Evolutionary conservation across 352 stramenopile genomes (phyloP), one percentile per base, ranked within the genome.

Genomic region (Globisporangium lucens): DNA sequence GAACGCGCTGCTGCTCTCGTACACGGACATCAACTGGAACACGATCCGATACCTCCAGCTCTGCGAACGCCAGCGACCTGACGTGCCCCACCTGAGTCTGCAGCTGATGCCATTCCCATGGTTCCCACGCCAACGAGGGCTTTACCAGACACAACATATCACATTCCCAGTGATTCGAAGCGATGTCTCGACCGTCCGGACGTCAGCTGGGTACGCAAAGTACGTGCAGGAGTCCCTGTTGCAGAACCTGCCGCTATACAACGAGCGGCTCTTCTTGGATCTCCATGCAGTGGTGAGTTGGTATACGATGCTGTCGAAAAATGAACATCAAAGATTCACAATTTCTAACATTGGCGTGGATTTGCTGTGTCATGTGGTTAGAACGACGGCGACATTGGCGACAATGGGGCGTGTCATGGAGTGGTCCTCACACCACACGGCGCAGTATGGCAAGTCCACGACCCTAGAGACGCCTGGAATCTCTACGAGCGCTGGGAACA

Each of bases 11-110:
- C 63, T 95, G 22, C 75, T 95, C 1, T 89, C 81, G 30, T 90
- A 90, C 75, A 94, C 83, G 0, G 89, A 95, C 69, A 84, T 95
- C 63, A 85, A 94, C 61, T 94, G 89, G 82, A 96, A 94, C 61
- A 74, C 79, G 15, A 71, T 91, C 15, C 85, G 87, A 27, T 95
- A 93, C 55, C 74, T 93, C 24, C 81, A 89, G 67, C 55, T 63
- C 12, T 95, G 87, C 57, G 85, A 93, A 73, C 59, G 71, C 2
- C 35, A 73, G 24, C 75, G 85, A 4, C 64, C 56, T 10, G 87
- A 95, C 63, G 83, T 95, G 24, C 77, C 70, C 8, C 84, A 90
- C 59, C 51, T 94, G 29, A 94, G 79, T 51, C 72, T 94, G 12
- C 87, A 95, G 66, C 74, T 96, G n/a, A 80, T 95, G 73, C 80